Evolutionary conservation across 805 yeast species (phyloP).

Genomic region (Myxozyma sirexii): DNA sequence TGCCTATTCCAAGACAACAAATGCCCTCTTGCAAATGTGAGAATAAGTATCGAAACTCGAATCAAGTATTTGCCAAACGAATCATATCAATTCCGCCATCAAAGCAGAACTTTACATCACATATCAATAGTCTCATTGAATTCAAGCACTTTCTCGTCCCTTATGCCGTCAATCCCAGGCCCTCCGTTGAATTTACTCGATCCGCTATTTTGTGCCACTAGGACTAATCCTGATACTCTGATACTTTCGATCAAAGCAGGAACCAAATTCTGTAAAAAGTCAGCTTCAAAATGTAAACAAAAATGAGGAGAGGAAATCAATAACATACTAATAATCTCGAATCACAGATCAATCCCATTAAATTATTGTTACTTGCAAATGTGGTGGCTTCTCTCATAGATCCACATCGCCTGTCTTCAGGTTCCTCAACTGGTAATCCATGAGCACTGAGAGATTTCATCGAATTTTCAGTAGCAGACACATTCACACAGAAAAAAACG

Average conservation of each 20-base stretch:
- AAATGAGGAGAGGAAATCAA: not conserved
- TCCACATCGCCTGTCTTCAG: conserved; percentile 45
- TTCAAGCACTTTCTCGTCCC: conserved; percentile 63
- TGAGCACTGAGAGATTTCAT: conserved; percentile 38
- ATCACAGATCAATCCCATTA: conserved; percentile 82
- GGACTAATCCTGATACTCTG: conserved; percentile 75
- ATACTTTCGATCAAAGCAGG: conserved; percentile 76
- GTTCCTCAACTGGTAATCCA: conserved; percentile 37
- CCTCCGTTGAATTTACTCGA: conserved; percentile 22
- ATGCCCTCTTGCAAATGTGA: no score
- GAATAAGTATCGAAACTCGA: no score
- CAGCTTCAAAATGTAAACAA: not conserved
- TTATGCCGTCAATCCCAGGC: conserved; percentile 62
- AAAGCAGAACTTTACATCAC: conserved; percentile 36
- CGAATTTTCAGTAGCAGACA: conserved; percentile 44
- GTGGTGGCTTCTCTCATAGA: conserved; percentile 80
- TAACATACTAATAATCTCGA: conserved; percentile 57
- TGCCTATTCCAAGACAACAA: no score
- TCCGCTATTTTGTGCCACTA: conserved; percentile 46
- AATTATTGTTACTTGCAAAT: conserved; percentile 78
- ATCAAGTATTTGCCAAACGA: not conserved
- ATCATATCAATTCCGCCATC: no score
- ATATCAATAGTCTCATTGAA: conserved; percentile 64
- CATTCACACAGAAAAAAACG: conserved; percentile 77
- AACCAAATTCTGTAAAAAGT: conserved; percentile 48